phyloP scores from a whole-genome alignment of 2,329 filamentous ascomycete genomes.

The Botrytis squamosa region DNA sequence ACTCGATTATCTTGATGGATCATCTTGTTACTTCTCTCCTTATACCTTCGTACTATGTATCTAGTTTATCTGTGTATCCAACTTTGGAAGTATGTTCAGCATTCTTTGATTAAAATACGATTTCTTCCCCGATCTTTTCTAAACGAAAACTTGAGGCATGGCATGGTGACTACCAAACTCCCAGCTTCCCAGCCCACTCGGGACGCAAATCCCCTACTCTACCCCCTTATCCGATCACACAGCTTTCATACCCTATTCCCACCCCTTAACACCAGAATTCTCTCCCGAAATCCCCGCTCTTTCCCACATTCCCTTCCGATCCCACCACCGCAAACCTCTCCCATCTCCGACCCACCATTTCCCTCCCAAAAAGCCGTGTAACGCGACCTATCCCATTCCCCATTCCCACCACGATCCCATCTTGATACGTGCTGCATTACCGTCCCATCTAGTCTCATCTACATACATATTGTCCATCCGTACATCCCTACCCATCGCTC shows the following conservation, averaged over 20 bases:
- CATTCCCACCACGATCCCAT: neutral
- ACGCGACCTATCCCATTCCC: neutral
- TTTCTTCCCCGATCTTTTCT: neutral
- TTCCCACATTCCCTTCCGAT: neutral
- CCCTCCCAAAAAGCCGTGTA: neutral
- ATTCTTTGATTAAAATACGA: neutral
- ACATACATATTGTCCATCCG: neutral
- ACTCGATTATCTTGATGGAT: no score
- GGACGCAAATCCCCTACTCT: neutral
- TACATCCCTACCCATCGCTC: neutral
- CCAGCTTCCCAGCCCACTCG: neutral
- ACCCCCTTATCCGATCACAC: neutral
- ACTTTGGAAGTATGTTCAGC: neutral
- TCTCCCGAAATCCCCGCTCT: neutral
- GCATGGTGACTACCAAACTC: no score
- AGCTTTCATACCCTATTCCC: neutral
- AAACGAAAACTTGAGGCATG: no score
- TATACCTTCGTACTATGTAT: neutral
- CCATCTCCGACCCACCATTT: neutral
- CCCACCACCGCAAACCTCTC: neutral
- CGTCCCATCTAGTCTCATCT: neutral
- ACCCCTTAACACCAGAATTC: neutral
- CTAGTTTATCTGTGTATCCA: neutral
- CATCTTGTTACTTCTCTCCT: no score
- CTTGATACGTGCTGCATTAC: neutral